phyloP scores from a whole-genome alignment of 2,329 filamentous ascomycete species.

The Monilinia fructigena region DNA sequence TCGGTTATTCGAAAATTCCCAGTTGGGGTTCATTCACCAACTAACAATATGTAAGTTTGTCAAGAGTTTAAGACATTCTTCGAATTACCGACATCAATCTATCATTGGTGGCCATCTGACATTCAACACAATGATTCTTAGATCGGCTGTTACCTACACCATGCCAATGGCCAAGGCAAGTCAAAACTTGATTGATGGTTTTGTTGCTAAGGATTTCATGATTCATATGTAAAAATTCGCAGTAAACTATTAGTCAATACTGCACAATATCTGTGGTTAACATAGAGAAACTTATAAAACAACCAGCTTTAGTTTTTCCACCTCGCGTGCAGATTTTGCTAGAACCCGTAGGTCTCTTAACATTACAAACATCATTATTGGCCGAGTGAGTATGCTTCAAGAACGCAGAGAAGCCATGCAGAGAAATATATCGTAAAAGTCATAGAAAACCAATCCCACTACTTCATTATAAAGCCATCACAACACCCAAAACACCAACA shows the following conservation, averaged over 20 bases:
- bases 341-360: not conserved
- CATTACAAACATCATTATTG: not conserved
- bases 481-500: constrained; percentile 21
- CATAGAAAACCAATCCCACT: not conserved
- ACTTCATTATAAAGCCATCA: constrained; percentile 21
- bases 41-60: too few relatives aligned
- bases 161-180: too few relatives aligned
- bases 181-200: not conserved
- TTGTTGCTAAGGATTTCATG: not conserved
- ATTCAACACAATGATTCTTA: too few relatives aligned
- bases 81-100: too few relatives aligned
- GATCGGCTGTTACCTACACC: too few relatives aligned
- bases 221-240: not conserved
- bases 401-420: not conserved
- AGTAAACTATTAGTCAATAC: not conserved
- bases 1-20: too few relatives aligned
- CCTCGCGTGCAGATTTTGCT: not conserved
- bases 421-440: not conserved
- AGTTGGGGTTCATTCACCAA: too few relatives aligned
- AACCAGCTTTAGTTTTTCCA: not conserved
- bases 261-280: not conserved
- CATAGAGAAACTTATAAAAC: not conserved
- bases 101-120: not conserved
- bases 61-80: too few relatives aligned
- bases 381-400: not conserved